Conservation (phyloP, 768 basidiomycete genomes). For the Mycena venus region DNA sequence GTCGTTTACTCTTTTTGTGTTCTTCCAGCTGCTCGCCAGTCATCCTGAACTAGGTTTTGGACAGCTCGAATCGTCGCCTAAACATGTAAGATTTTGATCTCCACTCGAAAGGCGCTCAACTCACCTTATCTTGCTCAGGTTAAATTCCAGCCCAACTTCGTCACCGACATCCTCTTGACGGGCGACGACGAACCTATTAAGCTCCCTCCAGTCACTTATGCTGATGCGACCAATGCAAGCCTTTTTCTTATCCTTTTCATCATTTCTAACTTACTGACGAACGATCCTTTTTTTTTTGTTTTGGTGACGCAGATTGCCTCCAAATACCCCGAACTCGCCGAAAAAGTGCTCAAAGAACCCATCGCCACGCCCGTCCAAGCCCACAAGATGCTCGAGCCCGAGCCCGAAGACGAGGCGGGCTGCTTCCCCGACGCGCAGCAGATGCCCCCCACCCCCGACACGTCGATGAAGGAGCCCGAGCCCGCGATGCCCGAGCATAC, state of each 20-base stretch:
- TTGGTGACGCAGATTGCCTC: conserved; percentile 45
- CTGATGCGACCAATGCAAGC: conserved; percentile 56
- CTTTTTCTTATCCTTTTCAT: not conserved
- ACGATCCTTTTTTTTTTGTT: not conserved
- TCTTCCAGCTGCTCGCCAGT: conserved; percentile 15
- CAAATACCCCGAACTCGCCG: conserved; percentile 49
- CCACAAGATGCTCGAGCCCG: not conserved
- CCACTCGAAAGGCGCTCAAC: not conserved
- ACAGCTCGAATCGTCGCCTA: conserved; percentile 10
- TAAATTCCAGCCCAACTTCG: not conserved
- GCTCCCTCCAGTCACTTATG: conserved; percentile 48
- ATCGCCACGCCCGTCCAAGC: conserved; percentile 37
- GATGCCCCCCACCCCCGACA: not conserved
- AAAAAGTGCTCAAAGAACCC: conserved; percentile 47
- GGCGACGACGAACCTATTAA: conserved; percentile 33
- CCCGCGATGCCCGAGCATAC: conserved; percentile 37
- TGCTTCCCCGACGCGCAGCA: not conserved
- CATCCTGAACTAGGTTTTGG: conserved; percentile 25
- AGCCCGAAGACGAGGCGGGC: conserved; percentile 16
- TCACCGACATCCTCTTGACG: not conserved
- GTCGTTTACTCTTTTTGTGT: not conserved
- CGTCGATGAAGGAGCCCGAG: not conserved
- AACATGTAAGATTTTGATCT: not conserved
- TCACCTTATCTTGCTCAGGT: not conserved
- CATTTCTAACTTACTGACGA: not conserved